Conservation (phyloP, 495 filamentous ascomycete species). For the Geoglossum glabrum region DNA sequence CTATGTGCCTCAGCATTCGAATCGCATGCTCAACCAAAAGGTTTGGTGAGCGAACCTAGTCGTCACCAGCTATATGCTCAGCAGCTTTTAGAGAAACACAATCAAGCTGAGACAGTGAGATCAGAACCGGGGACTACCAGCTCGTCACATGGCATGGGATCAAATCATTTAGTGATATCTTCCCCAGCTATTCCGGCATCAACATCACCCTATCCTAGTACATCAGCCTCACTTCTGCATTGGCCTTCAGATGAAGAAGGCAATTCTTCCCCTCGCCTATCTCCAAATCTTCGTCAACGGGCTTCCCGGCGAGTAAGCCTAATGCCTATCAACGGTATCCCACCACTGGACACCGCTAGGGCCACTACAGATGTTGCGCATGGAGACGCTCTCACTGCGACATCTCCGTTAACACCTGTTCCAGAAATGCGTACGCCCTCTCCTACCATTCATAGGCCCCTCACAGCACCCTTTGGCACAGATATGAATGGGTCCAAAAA, state of each 20-base stretch:
- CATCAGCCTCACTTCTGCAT: not conserved
- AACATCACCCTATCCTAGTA: not conserved
- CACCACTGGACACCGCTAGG: not conserved
- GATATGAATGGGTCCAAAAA: not conserved
- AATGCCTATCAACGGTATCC: not conserved
- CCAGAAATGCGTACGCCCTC: constrained; percentile 26
- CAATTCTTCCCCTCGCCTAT: not conserved
- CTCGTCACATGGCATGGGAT: not conserved
- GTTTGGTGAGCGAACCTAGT: constrained; percentile 21
- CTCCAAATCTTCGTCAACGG: constrained; percentile 1
- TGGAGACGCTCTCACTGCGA: not conserved
- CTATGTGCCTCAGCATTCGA: constrained; percentile 25
- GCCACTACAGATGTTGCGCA: constrained; percentile 3
- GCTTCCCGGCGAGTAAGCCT: constrained; percentile 3
- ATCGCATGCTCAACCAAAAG: constrained; percentile 22
- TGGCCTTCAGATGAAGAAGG: not conserved
- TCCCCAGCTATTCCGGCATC: not conserved
- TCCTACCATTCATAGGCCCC: constrained; percentile 17
- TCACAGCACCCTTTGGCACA: not conserved
- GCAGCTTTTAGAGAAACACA: constrained; percentile 16
- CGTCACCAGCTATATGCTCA: constrained; percentile 14
- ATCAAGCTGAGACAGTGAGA: constrained; percentile 1
- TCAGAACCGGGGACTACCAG: not conserved
- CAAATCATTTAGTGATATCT: not conserved
- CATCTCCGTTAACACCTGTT: constrained; percentile 25